Evolutionary conservation across 176 grass and related monocot species (phyloP).

Genomic region (Zoysia japonica): DNA sequence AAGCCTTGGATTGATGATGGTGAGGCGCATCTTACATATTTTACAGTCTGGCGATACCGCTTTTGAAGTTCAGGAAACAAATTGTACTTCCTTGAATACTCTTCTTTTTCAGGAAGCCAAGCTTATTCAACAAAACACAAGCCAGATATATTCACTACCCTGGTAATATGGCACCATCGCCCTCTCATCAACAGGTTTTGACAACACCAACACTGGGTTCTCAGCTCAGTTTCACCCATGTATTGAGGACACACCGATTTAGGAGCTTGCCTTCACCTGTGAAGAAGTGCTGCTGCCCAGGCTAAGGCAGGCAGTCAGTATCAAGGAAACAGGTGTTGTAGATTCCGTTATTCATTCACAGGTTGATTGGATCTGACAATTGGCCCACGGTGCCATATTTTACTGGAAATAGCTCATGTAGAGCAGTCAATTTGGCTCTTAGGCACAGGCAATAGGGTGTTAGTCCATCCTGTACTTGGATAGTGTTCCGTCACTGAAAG

Average conservation of each 20-base stretch:
- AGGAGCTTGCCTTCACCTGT: neutral
- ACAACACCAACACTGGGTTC: neutral
- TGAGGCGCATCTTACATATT: neutral
- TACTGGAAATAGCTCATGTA: neutral
- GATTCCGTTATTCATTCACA: neutral
- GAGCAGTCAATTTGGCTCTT: neutral
- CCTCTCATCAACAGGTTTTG: neutral
- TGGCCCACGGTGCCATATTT: neutral
- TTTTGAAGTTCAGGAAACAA: neutral
- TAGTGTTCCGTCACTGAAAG: neutral
- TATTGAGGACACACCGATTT: neutral
- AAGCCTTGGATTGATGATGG: no score
- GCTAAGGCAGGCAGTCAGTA: neutral
- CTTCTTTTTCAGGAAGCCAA: no score
- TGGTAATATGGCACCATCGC: no score
- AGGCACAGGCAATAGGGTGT: slow-evolving; percentile 2
- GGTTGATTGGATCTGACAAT: neutral
- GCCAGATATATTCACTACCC: no score
- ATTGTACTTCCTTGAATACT: neutral
- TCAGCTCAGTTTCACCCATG: neutral
- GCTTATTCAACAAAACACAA: no score
- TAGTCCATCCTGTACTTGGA: neutral
- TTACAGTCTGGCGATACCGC: neutral
- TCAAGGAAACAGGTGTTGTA: neutral
- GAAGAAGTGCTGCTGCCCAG: neutral